Conservation (phyloP, 2,329 filamentous ascomycete species). For the Ilyonectria sp. region DNA sequence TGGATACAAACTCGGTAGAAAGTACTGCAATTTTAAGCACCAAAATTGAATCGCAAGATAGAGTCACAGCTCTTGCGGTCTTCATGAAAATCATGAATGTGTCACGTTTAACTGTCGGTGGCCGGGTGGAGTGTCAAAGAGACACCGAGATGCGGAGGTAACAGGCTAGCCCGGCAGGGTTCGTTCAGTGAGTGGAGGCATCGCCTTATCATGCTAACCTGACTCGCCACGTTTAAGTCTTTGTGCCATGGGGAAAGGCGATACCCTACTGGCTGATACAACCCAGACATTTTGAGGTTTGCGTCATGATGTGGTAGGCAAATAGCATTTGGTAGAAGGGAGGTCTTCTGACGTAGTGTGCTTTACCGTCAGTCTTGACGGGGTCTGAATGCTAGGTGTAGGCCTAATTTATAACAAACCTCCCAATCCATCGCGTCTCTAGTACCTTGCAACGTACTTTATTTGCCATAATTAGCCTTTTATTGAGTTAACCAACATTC, state of each 20-base stretch:
- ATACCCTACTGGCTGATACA: not conserved
- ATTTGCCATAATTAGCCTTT: too few relatives aligned
- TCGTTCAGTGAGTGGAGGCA: not conserved
- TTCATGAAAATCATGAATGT: not conserved
- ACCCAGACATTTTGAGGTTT: not conserved
- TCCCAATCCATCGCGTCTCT: too few relatives aligned
- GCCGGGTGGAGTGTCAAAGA: not conserved
- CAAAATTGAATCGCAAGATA: not conserved
- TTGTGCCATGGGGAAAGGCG: not conserved
- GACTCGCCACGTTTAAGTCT: not conserved
- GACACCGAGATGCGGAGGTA: constrained; percentile 1
- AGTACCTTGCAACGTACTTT: too few relatives aligned
- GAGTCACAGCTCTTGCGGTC: not conserved
- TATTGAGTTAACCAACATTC: too few relatives aligned
- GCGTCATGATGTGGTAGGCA: not conserved
- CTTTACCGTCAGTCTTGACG: too few relatives aligned
- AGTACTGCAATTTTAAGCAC: not conserved
- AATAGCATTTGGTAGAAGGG: too few relatives aligned
- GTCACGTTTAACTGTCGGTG: not conserved
- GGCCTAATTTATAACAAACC: too few relatives aligned
- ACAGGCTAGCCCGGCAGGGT: not conserved
- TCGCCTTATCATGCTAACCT: not conserved
- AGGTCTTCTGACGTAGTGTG: too few relatives aligned
- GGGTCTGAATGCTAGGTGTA: too few relatives aligned
- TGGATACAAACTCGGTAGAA: not conserved